Conservation (phyloP, 768 basidiomycete species). For the Suillus hirtellus region DNA sequence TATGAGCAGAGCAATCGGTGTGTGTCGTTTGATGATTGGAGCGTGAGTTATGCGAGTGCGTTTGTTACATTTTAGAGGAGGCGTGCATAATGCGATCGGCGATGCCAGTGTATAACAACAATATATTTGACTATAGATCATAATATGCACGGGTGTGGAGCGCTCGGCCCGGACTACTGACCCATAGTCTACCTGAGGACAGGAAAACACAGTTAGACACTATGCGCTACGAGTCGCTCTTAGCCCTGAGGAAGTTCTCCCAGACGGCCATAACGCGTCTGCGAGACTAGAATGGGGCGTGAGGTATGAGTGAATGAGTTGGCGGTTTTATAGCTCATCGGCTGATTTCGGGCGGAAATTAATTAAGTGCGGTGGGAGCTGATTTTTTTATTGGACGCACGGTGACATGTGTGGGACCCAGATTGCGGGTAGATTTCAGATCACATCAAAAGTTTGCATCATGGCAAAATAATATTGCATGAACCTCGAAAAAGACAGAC, state of each 20-base stretch:
- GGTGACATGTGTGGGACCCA: not conserved
- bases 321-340: constrained; percentile 4
- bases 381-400: constrained; percentile 13
- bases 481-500: constrained; percentile 5
- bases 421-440: constrained; percentile 10
- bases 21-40: constrained; percentile 67
- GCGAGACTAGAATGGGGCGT: constrained; percentile 28
- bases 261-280: constrained; percentile 17
- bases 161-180: not conserved
- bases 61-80: constrained; percentile 54
- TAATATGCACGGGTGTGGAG: not conserved
- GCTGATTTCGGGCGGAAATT: constrained; percentile 1
- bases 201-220: not conserved
- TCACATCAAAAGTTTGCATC: constrained; percentile 9
- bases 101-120: not conserved
- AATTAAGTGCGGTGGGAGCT: not conserved
- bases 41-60: constrained; percentile 96
- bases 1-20: constrained; percentile 93
- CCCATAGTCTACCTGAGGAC: constrained; percentile 2
- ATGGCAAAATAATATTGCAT: constrained; percentile 11
- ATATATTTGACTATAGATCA: not conserved
- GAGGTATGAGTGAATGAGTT: not conserved
- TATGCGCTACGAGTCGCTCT: constrained; percentile 15
- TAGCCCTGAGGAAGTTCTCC: constrained; percentile 32
- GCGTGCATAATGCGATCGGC: not conserved